These are phyloP conservation scores for Verticillium longisporum DNA, from an alignment of 2,329 filamentous ascomycete species.

Conservation along the genomic window DNA sequence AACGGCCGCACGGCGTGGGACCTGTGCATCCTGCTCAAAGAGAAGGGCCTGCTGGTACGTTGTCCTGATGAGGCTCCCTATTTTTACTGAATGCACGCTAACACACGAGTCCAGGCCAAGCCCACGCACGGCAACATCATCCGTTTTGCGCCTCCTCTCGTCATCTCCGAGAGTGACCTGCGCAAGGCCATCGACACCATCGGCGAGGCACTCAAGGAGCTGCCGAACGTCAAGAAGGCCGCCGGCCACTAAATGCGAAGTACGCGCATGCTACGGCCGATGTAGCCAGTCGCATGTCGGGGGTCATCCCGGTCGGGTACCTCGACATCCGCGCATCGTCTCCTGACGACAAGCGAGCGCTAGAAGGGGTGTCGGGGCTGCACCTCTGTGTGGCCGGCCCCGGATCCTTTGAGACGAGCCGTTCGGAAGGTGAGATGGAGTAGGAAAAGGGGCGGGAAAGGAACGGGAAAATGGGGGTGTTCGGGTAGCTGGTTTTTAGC, in stretches of 20 bases:
- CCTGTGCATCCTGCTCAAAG: conserved; percentile 89
- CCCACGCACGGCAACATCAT: conserved; percentile 99
- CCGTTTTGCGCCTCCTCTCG: conserved; percentile 88
- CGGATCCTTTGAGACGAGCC: neutral
- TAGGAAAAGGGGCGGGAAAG: neutral
- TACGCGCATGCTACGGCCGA: neutral
- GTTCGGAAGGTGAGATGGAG: neutral
- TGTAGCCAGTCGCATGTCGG: neutral
- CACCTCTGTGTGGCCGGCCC: neutral
- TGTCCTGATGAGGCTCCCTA: neutral
- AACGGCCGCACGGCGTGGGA: conserved; percentile 91
- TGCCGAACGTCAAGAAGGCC: conserved; percentile 52
- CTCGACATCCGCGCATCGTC: neutral
- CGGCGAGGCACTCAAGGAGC: conserved; percentile 70
- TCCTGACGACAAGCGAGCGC: neutral
- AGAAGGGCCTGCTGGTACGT: conserved; percentile 85
- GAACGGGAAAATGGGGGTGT: no score
- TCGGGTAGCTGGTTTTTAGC: no score
- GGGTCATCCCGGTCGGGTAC: neutral
- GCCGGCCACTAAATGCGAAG: conserved; percentile 22
- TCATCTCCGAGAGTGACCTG: conserved; percentile 87
- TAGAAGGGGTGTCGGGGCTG: neutral
- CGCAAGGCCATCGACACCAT: conserved; percentile 73
- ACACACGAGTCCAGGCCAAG: conserved; percentile 64
- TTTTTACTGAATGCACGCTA: neutral